phyloP scores from a whole-genome alignment of 2,329 filamentous ascomycete genomes.

The Orbilia quercus region DNA sequence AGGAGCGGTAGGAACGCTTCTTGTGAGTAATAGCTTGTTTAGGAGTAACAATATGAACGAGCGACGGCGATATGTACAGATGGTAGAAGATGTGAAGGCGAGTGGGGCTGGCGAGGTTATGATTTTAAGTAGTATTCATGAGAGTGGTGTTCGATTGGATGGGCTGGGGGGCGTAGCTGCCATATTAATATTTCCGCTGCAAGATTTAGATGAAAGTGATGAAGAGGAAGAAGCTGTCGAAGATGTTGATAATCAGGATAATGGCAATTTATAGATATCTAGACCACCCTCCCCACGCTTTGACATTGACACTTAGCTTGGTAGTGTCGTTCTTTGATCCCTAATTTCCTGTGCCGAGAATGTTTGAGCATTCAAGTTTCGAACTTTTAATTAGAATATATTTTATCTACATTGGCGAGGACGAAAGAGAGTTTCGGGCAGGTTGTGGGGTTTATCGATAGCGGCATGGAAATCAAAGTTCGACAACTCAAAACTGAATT shows the following conservation, averaged over 20 bases:
- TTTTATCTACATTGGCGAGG: conserved; percentile 27
- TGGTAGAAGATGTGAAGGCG: conserved; percentile 88
- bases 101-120: conserved; percentile 83
- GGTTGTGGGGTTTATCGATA: conserved; percentile 34
- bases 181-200: conserved; percentile 86
- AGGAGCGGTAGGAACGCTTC: conserved; percentile 84
- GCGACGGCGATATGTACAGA: conserved; percentile 80
- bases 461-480: background rate
- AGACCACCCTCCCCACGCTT: background rate
- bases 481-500: conserved; percentile 15
- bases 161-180: conserved; percentile 88
- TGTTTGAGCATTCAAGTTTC: no score
- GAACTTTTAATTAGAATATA: no score
- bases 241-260: conserved; percentile 51
- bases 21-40: conserved; percentile 90
- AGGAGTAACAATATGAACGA: conserved; percentile 80
- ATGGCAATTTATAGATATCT: conserved; percentile 40
- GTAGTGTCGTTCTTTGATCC: no score
- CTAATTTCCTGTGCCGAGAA: no score
- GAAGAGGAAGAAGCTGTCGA: conserved; percentile 64
- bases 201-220: conserved; percentile 80
- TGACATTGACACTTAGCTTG: no score
- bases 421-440: conserved; percentile 1
- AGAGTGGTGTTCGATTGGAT: conserved; percentile 87
- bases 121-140: conserved; percentile 91